Evolutionary conservation across 148 eudicot species (phyloP), one percentile per base, ranked within the genome.

Genomic region (Agrostemma githago): DNA sequence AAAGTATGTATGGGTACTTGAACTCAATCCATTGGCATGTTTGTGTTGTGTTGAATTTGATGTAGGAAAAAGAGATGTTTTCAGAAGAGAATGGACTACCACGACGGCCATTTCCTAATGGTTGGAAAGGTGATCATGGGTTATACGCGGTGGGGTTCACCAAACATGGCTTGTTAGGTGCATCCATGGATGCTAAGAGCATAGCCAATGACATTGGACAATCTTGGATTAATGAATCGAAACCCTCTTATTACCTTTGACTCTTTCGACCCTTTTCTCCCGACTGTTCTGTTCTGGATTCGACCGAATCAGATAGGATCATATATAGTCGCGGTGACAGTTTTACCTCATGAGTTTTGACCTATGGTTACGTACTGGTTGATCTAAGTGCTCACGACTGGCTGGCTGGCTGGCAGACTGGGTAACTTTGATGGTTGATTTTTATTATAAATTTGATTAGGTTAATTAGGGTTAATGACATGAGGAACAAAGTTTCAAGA

Each of bases 141-240:
- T 79, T 91, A n/a, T 91, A 91, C 39, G 93, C 93, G 0, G 97
- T 91, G 70, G 97, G 97, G 82, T 91, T 91, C 81, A 91, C 93
- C 19, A 91, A 89, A 75, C 93, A 91, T 41, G 97, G 97, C 79
- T 82, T 91, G 75, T 85, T 91, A 76, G 97, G 97, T 74, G 86
- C 97, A 19, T 91, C 93, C 8, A 78, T 87, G 75, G 97, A 91
- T 75, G 93, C 97, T 15, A 83, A 67, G 68, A 81, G 74, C 68
- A 85, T 91, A 26, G 91, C 93, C 12, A 80, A 79, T 37, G 93
- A 91, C 39, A 81, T 91, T 72, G 85, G 81, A 62, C 65, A 37
- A 40, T 76, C 53, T 73, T 86, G 88, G 91, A 83, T 66, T 79
- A 44, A 62, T 0, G 86, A 81, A 67, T 78, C 82, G 15, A 85